Conservation (phyloP, 768 basidiomycete species). For the Chalciporus sphaerocephalus region DNA sequence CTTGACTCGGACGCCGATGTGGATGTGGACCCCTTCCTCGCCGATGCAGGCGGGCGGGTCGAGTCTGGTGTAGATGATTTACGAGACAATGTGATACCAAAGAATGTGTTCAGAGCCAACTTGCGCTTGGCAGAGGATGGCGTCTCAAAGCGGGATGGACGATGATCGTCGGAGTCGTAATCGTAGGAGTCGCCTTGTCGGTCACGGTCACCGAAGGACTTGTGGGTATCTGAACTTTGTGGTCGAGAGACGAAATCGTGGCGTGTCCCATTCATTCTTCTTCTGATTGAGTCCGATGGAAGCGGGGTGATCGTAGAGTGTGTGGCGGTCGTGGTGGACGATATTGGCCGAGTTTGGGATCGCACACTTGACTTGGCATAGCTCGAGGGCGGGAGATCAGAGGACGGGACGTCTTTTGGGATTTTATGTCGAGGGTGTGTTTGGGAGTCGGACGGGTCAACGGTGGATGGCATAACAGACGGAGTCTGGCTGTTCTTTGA, state of each 20-base stretch:
- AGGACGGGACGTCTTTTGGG: conserved; percentile 1
- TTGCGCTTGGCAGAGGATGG: conserved; percentile 27
- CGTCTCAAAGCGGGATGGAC: conserved; percentile 24
- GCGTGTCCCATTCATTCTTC: conserved; percentile 14
- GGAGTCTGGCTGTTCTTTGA: conserved; percentile 3
- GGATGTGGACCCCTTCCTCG: conserved; percentile 25
- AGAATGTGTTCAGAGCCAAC: conserved; percentile 20
- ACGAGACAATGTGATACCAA: conserved; percentile 29
- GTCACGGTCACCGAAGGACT: conserved; percentile 11
- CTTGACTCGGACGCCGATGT: conserved; percentile 17
- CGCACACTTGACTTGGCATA: conserved; percentile 42
- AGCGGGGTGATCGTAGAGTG: conserved; percentile 58
- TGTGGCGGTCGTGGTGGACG: conserved; percentile 59
- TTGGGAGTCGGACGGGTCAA: conserved; percentile 7
- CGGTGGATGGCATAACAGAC: conserved; percentile 13
- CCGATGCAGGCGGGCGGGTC: conserved; percentile 16
- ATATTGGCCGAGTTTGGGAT: conserved; percentile 56
- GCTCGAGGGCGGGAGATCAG: conserved; percentile 17
- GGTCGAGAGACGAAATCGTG: conserved; percentile 16
- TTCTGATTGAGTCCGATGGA: conserved; percentile 39
- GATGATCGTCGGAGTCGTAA: conserved; percentile 20
- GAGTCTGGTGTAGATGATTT: conserved; percentile 22
- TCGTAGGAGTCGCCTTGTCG: conserved; percentile 7
- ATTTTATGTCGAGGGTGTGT: conserved; percentile 15
- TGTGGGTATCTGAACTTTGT: conserved; percentile 13